A percentile compares a stretch with the other conserved stretches of the same genome.
These are phyloP conservation scores for Phytophthora podocarpi DNA, from an alignment of 352 stramenopile genomes.

Conservation along the genomic window DNA sequence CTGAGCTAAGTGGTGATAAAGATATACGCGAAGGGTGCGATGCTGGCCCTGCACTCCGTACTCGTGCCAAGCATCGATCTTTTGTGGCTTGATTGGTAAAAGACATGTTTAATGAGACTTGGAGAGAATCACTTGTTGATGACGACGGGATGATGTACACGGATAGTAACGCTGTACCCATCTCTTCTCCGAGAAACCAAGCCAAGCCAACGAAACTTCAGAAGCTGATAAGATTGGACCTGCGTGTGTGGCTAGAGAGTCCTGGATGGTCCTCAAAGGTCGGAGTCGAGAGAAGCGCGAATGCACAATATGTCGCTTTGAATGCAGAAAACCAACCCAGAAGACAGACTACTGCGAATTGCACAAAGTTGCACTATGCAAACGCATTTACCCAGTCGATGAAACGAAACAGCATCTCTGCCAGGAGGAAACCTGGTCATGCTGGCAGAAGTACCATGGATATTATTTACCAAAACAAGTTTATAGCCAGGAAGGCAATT, in stretches of 20 bases:
- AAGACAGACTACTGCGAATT: slow-evolving; percentile 1
- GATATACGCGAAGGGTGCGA: neutral
- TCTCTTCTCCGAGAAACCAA: neutral
- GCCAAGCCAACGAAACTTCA: neutral
- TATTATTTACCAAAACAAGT: slow-evolving; percentile 2
- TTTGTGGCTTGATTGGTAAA: neutral
- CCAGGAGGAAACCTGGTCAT: neutral
- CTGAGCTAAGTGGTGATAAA: no score
- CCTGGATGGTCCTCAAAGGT: neutral
- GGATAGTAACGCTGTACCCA: neutral
- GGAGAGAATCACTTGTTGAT: neutral
- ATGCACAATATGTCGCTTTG: slow-evolving; percentile 1
- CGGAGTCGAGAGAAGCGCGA: slow-evolving; percentile 1
- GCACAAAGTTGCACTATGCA: slow-evolving; percentile 5
- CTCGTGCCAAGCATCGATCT: neutral
- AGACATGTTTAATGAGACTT: neutral
- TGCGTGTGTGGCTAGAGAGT: neutral
- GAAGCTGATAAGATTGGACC: neutral
- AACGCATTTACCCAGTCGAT: neutral
- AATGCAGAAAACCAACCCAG: slow-evolving; percentile 2
- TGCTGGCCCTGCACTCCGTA: neutral
- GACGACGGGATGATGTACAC: neutral
- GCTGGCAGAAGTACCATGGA: slow-evolving; percentile 7
- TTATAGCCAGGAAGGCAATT: neutral
- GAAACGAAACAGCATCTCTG: neutral